phyloP scores from a whole-genome alignment of 2,329 filamentous ascomycete species.

The Colletotrichum sojae region DNA sequence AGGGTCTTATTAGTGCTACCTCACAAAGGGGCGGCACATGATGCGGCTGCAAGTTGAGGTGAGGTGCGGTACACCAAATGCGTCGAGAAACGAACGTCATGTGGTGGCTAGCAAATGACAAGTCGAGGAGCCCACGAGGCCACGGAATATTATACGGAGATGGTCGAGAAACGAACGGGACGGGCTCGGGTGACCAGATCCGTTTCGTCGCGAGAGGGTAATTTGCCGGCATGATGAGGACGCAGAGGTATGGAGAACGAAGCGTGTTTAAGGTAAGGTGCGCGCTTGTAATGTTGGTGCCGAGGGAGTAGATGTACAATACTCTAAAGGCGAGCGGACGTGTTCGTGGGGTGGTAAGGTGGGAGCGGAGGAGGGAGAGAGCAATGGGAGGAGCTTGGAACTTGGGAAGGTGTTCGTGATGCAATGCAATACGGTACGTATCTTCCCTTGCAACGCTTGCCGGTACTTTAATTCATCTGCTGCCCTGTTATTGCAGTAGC shows the following conservation, averaged over 20 bases:
- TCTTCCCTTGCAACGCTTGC: not conserved
- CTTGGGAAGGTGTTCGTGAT: constrained; percentile 7
- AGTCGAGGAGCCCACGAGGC: not conserved
- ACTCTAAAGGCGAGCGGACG: not conserved
- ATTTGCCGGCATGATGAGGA: constrained; percentile 33
- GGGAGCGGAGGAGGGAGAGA: constrained; percentile 15
- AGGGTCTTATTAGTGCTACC: constrained; percentile 17
- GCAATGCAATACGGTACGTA: constrained; percentile 11
- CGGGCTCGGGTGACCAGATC: constrained; percentile 21
- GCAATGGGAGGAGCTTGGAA: too few species aligned
- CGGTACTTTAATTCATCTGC: not conserved
- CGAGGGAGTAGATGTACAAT: too few species aligned
- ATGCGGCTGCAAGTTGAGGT: constrained; percentile 30
- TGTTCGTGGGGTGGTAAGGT: constrained; percentile 19
- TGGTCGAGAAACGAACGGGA: constrained; percentile 14
- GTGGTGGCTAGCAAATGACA: constrained; percentile 37
- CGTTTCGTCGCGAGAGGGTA: constrained; percentile 24
- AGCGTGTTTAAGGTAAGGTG: constrained; percentile 19
- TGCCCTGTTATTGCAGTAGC: not conserved
- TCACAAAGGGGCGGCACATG: constrained; percentile 35
- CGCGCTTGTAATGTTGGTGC: not conserved
- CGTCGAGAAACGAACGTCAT: constrained; percentile 30
- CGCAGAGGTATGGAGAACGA: constrained; percentile 16
- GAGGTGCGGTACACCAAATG: too few species aligned
- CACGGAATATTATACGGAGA: not conserved